A percentile compares a stretch with the other conserved stretches of the same genome.
Conservation (phyloP, 2,329 filamentous ascomycete genomes). For the Botrytis deweyae region DNA sequence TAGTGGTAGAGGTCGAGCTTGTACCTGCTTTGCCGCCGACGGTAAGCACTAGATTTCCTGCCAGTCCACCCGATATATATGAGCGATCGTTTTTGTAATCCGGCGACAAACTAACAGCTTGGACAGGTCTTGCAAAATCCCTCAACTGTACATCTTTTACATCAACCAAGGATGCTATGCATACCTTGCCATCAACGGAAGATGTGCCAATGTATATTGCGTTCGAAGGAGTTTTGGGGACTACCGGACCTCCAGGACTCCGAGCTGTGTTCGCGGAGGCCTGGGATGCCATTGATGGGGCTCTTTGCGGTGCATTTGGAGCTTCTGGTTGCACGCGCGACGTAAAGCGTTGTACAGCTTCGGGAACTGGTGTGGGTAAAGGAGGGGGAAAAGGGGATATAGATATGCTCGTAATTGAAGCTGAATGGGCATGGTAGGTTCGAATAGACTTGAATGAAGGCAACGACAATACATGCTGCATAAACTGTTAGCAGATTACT, state of each 20-base stretch:
- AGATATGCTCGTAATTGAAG: slow-evolving; percentile 85
- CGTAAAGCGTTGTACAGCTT: slow-evolving; percentile 40
- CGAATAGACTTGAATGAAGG: slow-evolving; percentile 79
- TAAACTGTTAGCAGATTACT: slow-evolving; percentile 34
- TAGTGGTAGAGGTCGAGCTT: slow-evolving; percentile 81
- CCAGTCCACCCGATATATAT: slow-evolving; percentile 87
- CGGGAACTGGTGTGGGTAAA: slow-evolving; percentile 42
- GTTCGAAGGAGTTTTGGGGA: slow-evolving; percentile 74
- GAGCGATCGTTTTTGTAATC: slow-evolving; percentile 87
- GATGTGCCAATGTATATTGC: slow-evolving; percentile 91
- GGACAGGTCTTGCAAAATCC: slow-evolving; percentile 90
- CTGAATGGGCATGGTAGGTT: slow-evolving; percentile 88
- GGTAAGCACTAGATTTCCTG: slow-evolving; percentile 84
- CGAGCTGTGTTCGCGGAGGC: slow-evolving; percentile 54
- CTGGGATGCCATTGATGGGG: slow-evolving; percentile 45
- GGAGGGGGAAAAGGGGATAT: slow-evolving; percentile 81
- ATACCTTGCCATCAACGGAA: slow-evolving; percentile 94
- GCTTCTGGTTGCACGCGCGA: slow-evolving; percentile 34
- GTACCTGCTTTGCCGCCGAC: slow-evolving; percentile 75
- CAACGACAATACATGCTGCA: slow-evolving; percentile 78
- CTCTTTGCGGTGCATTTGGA: slow-evolving; percentile 31
- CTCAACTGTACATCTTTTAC: slow-evolving; percentile 85
- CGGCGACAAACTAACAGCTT: slow-evolving; percentile 89
- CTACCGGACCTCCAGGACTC: slow-evolving; percentile 54
- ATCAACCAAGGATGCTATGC: slow-evolving; percentile 83